Percentiles rank a stretch among this genome's conserved stretches.
These are phyloP conservation scores for Sechiopsis laciniata DNA, from an alignment of 306 rosid species.

Conservation along the genomic window DNA sequence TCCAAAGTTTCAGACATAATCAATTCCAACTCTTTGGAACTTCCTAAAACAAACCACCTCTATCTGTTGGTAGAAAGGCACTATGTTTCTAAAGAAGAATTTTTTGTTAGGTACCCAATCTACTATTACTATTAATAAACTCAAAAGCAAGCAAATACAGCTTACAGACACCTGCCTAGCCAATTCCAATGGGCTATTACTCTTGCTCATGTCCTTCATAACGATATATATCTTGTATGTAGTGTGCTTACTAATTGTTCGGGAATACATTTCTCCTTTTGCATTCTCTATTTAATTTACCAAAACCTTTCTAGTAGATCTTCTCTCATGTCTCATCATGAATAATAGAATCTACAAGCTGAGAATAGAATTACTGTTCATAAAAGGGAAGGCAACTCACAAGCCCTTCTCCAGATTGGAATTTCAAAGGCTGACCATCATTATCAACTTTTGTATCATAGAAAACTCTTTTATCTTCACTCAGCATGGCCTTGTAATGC, in stretches of 20 bases:
- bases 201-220: not conserved
- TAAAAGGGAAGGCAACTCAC: constrained; percentile 50
- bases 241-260: not conserved
- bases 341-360: not conserved
- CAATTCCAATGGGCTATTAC: not conserved
- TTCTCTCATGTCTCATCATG: not conserved
- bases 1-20: not conserved
- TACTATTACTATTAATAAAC: not conserved
- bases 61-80: not conserved
- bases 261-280: not conserved
- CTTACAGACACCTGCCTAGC: not conserved
- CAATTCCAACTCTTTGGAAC: constrained; percentile 3
- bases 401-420: constrained; percentile 94
- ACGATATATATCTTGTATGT: not conserved
- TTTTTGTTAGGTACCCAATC: not conserved
- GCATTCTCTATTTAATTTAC: constrained; percentile 1
- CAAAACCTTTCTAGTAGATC: not conserved
- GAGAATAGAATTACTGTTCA: constrained; percentile 20
- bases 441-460: constrained; percentile 78
- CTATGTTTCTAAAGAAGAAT: not conserved
- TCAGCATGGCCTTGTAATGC: constrained; percentile 81
- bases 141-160: constrained; percentile 4
- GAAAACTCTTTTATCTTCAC: constrained; percentile 59
- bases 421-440: constrained; percentile 82
- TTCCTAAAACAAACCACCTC: not conserved